Evolutionary conservation across 1,284 basidiomycete species (phyloP).

Genomic region (Termitomyces sp.): DNA sequence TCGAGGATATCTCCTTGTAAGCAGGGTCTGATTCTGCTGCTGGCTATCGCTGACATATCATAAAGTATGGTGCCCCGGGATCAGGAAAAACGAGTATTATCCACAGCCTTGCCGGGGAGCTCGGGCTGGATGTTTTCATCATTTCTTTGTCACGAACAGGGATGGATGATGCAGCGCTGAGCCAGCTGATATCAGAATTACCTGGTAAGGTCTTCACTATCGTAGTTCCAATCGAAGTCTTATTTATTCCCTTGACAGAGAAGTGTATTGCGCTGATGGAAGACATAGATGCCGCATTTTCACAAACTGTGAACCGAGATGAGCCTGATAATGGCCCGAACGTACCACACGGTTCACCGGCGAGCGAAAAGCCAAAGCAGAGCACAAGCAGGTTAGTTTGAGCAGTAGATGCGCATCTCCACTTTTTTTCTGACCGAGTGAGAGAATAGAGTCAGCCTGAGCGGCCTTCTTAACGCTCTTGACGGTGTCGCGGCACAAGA

Average conservation of each 20-base stretch:
- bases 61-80: constrained; percentile 65
- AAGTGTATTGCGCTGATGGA: constrained; percentile 76
- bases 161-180: constrained; percentile 62
- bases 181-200: constrained; percentile 56
- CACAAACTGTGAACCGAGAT: constrained; percentile 48
- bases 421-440: background rate
- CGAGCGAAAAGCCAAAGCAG: constrained; percentile 7
- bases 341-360: constrained; percentile 2
- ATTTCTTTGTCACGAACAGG: constrained; percentile 67
- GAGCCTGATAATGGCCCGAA: constrained; percentile 5
- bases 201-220: constrained; percentile 33
- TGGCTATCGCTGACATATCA: background rate
- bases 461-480: constrained; percentile 68
- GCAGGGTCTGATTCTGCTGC: constrained; percentile 9
- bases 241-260: constrained; percentile 21
- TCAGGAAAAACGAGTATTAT: constrained; percentile 75
- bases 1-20: constrained; percentile 62
- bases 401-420: background rate
- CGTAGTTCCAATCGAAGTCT: background rate
- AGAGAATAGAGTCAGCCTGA: constrained; percentile 49
- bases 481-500: constrained; percentile 75
- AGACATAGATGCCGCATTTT: constrained; percentile 74
- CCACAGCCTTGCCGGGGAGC: constrained; percentile 71
- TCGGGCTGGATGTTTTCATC: constrained; percentile 70
- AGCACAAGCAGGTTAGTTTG: constrained; percentile 14